Evolutionary conservation across 1,139 yeast genomes (phyloP).

Genomic region (Suhomyces bokatorum): DNA sequence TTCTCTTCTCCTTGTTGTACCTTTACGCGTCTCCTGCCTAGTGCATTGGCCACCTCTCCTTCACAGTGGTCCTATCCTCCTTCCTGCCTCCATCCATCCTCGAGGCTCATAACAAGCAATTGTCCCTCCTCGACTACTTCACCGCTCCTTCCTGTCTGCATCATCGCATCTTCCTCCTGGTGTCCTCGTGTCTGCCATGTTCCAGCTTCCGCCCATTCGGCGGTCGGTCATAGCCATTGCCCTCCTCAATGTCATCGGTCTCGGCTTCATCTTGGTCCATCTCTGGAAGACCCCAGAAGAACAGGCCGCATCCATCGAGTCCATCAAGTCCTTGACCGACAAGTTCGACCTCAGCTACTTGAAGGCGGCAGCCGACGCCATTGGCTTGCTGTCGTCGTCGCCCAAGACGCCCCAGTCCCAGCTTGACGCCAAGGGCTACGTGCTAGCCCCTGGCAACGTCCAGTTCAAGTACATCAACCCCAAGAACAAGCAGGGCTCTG

Average conservation of each 20-base stretch:
- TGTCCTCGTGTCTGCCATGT: background rate
- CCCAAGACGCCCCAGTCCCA: too few relatives aligned
- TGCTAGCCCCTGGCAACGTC: constrained; percentile 28
- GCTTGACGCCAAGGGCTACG: constrained; percentile 13
- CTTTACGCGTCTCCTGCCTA: too few relatives aligned
- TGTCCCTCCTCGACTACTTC: background rate
- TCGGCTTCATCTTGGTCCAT: background rate
- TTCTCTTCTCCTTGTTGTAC: too few relatives aligned
- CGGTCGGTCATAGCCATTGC: background rate
- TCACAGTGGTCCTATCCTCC: too few relatives aligned
- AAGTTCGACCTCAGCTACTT: constrained; percentile 17
- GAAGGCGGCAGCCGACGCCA: background rate
- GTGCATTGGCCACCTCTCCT: too few relatives aligned
- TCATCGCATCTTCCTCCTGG: too few relatives aligned
- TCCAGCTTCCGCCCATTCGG: background rate
- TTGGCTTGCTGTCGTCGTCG: constrained; percentile 1
- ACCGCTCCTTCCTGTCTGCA: background rate
- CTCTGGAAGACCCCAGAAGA: constrained; percentile 1
- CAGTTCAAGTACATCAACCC: constrained; percentile 36
- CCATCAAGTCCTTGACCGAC: constrained; percentile 14
- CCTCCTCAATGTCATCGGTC: constrained; percentile 1
- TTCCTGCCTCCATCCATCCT: too few relatives aligned
- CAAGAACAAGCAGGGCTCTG: constrained; percentile 27
- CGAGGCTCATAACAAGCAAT: background rate
- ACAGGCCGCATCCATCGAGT: background rate